A percentile compares a stretch with the other conserved stretches of the same genome.
phyloP scores from a whole-genome alignment of 2,329 filamentous ascomycete species.

The Zymoseptoria passerinii region DNA sequence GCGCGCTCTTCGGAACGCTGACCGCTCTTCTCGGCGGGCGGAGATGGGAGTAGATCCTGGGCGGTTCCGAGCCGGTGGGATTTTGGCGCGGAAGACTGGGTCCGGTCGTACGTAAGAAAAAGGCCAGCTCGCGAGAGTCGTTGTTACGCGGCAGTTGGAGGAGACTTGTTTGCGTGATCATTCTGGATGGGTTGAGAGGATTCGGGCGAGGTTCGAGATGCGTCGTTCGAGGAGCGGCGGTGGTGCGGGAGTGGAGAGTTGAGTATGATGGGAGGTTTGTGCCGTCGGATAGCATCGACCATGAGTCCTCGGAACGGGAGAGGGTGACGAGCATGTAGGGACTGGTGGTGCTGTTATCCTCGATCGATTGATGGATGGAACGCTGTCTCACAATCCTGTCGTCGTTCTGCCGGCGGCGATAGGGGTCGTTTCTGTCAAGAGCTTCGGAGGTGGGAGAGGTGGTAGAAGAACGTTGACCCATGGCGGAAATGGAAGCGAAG shows the following conservation, averaged over 20 bases:
- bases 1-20: slow-evolving; percentile 24
- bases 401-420: background rate
- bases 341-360: slow-evolving; percentile 12
- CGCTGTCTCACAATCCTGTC: slow-evolving; percentile 10
- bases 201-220: slow-evolving; percentile 7
- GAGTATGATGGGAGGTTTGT: slow-evolving; percentile 24
- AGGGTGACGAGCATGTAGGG: slow-evolving; percentile 5
- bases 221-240: background rate
- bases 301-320: slow-evolving; percentile 17
- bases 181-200: slow-evolving; percentile 10
- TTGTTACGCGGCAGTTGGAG: slow-evolving; percentile 22
- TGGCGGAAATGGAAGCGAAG: slow-evolving; percentile 15
- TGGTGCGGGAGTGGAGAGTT: background rate
- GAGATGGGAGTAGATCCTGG: background rate
- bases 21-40: slow-evolving; percentile 17
- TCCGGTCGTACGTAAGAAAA: slow-evolving; percentile 33
- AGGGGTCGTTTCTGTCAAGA: background rate
- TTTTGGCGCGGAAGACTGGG: slow-evolving; percentile 25
- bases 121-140: slow-evolving; percentile 30
- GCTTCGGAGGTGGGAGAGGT: background rate
- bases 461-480: slow-evolving; percentile 24
- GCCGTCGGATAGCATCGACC: slow-evolving; percentile 24
- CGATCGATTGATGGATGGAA: slow-evolving; percentile 21
- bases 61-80: slow-evolving; percentile 20
- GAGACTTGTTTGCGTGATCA: slow-evolving; percentile 27